Base-by-base conservation (phyloP, 1,284 basidiomycete species). In the Gomphus bonarii region DNA sequence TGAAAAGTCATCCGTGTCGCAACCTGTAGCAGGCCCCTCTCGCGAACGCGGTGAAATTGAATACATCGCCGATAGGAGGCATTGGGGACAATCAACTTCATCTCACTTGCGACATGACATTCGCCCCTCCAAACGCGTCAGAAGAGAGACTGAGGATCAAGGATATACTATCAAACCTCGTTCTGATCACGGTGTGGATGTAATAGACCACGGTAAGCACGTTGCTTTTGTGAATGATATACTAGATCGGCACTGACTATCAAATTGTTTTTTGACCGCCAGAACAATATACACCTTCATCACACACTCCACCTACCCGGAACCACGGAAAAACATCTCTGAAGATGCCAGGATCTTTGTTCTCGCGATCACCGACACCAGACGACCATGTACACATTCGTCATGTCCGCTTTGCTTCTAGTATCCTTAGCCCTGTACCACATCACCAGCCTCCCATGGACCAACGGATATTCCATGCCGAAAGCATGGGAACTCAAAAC, bases 321-420 rank as follows among this genome's bases (percentile, higher is more conserved):
- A 38, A 14, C 18, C 50, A 10, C 25, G 8, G 42, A 36, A 35
- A 28, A 28, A 12, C 33, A 2, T 79, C 79, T 1, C 64, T 76
- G 1, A 84, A 80, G 1, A 89, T 89, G 86, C 87, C 86, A n/a
- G 87, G 86, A 10, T 78, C 86, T 1, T 75, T 89, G 7, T 86
- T 81, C 64, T 80, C 85, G 8, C 80, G 84, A 5, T 85, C 86
- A 0, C 74, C 79, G 0, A 87, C 86, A 18, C 70, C 82, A 12
- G 69, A 79, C 36, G 81, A 82, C 1, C 75, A 28, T 50, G 63
- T 62, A 44, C 63, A 64, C n/a, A 66, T 63, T 33, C 69, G 69
- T 22, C 73, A 70, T 58, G 72, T 78, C 40, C 69, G 70, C 49
- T 76, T 77, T 60, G 68, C 68, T 4, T 62, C 67, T 8, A 61